Percentiles rank a stretch among this genome's conserved stretches.
Evolutionary conservation across 2,329 filamentous ascomycete genomes (phyloP).

Genomic region (Ophiosphaerella korrae): DNA sequence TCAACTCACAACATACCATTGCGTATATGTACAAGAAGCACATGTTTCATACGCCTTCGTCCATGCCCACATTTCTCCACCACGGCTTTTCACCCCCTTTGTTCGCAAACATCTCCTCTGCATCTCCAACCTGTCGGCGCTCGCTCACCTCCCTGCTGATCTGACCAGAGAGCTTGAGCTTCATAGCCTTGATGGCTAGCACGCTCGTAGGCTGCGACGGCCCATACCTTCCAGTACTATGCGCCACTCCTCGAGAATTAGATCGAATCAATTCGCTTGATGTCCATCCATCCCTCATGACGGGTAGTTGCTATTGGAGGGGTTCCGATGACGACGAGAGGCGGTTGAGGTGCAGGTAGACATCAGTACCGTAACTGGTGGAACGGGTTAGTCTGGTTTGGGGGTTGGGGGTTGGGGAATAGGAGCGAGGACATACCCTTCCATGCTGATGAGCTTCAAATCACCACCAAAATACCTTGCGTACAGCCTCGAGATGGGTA

Average conservation of each 20-base stretch:
- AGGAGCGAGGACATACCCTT: conserved; percentile 70
- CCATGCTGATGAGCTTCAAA: conserved; percentile 97
- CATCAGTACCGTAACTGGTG: conserved; percentile 89
- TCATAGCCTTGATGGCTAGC: conserved; percentile 59
- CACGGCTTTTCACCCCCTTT: conserved; percentile 41
- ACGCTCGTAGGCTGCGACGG: conserved; percentile 33
- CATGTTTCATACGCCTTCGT: conserved; percentile 50
- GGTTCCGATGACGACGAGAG: conserved; percentile 95
- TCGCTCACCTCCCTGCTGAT: conserved; percentile 72
- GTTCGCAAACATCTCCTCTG: conserved; percentile 70
- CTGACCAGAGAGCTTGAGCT: conserved; percentile 69
- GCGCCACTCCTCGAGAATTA: conserved; percentile 64
- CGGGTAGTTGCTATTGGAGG: conserved; percentile 88
- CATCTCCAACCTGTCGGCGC: conserved; percentile 88
- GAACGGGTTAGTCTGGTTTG: conserved; percentile 26
- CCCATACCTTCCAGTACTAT: conserved; percentile 20
- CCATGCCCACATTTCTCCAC: conserved; percentile 58
- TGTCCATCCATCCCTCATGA: conserved; percentile 76
- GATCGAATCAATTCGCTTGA: conserved; percentile 40
- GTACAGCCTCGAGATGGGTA: conserved; percentile 92
- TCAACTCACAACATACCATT: neutral
- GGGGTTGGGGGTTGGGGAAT: neutral
- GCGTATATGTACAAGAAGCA: neutral
- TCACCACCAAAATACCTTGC: conserved; percentile 97
- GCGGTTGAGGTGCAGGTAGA: conserved; percentile 96